Evolutionary conservation across 768 basidiomycete species (phyloP).

Genomic region (Lyophyllum atratum): DNA sequence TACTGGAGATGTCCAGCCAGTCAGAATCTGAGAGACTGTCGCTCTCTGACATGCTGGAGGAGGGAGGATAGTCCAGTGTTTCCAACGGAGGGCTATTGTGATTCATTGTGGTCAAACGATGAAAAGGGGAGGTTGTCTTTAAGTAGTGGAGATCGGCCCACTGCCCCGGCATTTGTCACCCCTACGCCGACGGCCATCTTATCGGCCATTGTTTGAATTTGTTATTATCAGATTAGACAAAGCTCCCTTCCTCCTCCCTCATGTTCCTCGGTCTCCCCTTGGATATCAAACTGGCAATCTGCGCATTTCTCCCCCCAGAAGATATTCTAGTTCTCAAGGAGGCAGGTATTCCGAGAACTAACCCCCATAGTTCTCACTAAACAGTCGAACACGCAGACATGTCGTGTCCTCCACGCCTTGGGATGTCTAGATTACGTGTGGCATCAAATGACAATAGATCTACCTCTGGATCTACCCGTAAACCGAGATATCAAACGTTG

Average conservation of each 20-base stretch:
- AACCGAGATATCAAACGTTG: slow-evolving; percentile 33
- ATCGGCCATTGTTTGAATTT: background rate
- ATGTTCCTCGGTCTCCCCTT: slow-evolving; percentile 39
- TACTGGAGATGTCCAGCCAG: slow-evolving; percentile 79
- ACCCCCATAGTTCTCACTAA: background rate
- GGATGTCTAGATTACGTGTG: slow-evolving; percentile 55
- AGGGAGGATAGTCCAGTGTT: slow-evolving; percentile 35
- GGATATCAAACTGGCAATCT: slow-evolving; percentile 45
- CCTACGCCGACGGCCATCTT: background rate
- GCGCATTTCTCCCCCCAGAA: slow-evolving; percentile 30
- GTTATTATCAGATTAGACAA: slow-evolving; percentile 21
- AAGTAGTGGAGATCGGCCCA: slow-evolving; percentile 25
- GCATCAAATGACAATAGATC: slow-evolving; percentile 49
- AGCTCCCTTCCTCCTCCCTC: background rate
- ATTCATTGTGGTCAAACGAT: slow-evolving; percentile 32
- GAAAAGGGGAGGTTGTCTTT: slow-evolving; percentile 24
- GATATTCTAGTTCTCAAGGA: slow-evolving; percentile 53
- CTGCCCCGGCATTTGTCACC: slow-evolving; percentile 8
- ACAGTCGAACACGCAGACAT: slow-evolving; percentile 48
- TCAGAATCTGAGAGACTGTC: slow-evolving; percentile 78
- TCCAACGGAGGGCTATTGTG: slow-evolving; percentile 28
- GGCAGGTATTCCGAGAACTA: slow-evolving; percentile 24
- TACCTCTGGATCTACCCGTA: slow-evolving; percentile 47
- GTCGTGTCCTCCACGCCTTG: slow-evolving; percentile 60
- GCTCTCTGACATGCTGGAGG: slow-evolving; percentile 56